Evolutionary conservation across 441 rosid species (phyloP).

Genomic region (Gossypium trilobum): DNA sequence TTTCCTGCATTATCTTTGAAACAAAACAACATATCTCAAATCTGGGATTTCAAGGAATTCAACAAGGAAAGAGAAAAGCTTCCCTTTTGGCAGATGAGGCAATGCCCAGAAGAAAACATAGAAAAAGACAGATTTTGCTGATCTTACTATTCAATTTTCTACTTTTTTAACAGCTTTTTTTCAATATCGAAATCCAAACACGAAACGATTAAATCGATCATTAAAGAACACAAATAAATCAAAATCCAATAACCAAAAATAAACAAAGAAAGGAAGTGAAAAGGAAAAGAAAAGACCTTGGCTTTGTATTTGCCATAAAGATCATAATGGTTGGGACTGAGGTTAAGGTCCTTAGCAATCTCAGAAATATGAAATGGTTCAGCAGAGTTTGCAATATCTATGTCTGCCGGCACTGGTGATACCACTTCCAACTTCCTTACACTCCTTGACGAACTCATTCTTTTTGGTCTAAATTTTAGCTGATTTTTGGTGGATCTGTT

Average conservation of each 20-base stretch:
- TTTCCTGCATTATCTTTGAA: background rate
- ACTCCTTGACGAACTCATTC: slow-evolving; percentile 47
- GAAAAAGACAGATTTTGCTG: background rate
- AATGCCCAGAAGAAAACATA: background rate
- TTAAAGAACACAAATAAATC: background rate
- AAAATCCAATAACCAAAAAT: background rate
- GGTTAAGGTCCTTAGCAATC: slow-evolving; percentile 71
- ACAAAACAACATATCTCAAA: background rate
- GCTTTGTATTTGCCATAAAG: slow-evolving; percentile 93
- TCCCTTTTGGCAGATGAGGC: background rate
- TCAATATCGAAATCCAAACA: background rate
- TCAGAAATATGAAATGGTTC: slow-evolving; percentile 77
- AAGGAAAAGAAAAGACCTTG: slow-evolving; percentile 39
- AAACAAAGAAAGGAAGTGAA: background rate
- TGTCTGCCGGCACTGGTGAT: slow-evolving; percentile 92
- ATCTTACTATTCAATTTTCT: too few species aligned
- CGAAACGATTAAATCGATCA: background rate
- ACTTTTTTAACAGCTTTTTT: background rate
- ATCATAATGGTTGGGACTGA: slow-evolving; percentile 66
- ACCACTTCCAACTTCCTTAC: slow-evolving; percentile 57
- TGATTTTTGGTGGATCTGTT: background rate
- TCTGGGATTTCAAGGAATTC: background rate
- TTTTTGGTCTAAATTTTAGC: background rate
- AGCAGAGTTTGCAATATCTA: slow-evolving; percentile 83
- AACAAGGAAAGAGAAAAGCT: slow-evolving; percentile 5